Conservation (phyloP, 2,329 filamentous ascomycete species). For the Aspergillus sclerotialis region DNA sequence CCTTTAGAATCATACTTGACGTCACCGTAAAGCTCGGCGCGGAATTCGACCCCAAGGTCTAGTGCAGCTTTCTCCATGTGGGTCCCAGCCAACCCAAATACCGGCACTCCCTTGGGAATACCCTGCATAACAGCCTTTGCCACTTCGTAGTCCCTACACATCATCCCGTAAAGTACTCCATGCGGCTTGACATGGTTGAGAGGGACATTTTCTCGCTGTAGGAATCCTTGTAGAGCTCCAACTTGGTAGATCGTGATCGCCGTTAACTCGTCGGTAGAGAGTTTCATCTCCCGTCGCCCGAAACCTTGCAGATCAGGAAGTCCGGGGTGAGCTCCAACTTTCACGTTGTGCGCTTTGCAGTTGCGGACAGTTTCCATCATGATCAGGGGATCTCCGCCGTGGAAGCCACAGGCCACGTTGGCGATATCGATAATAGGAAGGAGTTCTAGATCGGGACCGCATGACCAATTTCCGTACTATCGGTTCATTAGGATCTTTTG, state of each 20-base stretch:
- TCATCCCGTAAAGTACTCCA: constrained; percentile 54
- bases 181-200: constrained; percentile 60
- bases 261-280: constrained; percentile 51
- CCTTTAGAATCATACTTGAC: constrained; percentile 48
- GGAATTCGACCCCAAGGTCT: constrained; percentile 47
- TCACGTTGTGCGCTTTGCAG: constrained; percentile 52
- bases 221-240: constrained; percentile 54
- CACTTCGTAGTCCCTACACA: constrained; percentile 45
- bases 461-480: constrained; percentile 40
- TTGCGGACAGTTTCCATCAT: constrained; percentile 55
- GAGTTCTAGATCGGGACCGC: constrained; percentile 54
- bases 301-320: constrained; percentile 61
- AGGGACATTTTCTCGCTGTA: constrained; percentile 49
- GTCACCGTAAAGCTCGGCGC: constrained; percentile 50
- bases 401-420: constrained; percentile 57
- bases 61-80: constrained; percentile 48
- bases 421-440: constrained; percentile 56
- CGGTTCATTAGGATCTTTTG: neutral
- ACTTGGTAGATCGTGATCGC: constrained; percentile 57
- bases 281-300: constrained; percentile 55
- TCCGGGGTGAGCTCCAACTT: constrained; percentile 57
- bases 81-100: constrained; percentile 51
- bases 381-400: constrained; percentile 56
- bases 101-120: constrained; percentile 43
- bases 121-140: constrained; percentile 49